These are phyloP conservation scores for Aspergillus sergii DNA, from an alignment of 2,329 filamentous ascomycete species.

Conservation along the genomic window DNA sequence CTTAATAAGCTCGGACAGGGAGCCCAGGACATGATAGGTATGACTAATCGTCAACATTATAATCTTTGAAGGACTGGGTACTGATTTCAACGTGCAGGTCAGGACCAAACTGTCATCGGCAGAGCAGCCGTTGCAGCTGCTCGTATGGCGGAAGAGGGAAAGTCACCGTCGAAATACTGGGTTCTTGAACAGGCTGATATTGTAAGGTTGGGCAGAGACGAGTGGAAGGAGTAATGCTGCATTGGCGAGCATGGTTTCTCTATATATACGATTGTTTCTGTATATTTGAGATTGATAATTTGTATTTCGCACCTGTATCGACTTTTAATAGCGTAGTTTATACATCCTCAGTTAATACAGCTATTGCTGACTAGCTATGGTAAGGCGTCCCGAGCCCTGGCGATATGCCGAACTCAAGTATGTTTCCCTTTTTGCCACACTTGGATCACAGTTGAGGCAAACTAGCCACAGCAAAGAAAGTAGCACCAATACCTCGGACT, in stretches of 20 bases:
- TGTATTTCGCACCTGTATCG: too few relatives aligned
- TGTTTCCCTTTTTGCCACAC: neutral
- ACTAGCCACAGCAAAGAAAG: fast-evolving
- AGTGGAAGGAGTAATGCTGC: constrained; percentile 31
- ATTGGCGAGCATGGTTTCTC: fast-evolving
- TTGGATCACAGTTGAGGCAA: fast-evolving
- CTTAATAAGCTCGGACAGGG: constrained; percentile 27
- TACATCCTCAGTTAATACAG: too few relatives aligned
- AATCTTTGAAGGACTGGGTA: neutral
- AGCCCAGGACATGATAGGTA: constrained; percentile 33
- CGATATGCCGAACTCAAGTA: neutral
- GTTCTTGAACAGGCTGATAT: constrained; percentile 32
- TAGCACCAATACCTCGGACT: neutral
- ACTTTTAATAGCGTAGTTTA: too few relatives aligned
- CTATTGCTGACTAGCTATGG: too few relatives aligned
- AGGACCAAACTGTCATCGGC: constrained; percentile 31
- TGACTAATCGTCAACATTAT: neutral
- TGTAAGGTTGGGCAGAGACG: constrained; percentile 30
- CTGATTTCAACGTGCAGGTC: constrained; percentile 22
- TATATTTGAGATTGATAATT: too few relatives aligned
- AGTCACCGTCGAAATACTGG: constrained; percentile 34
- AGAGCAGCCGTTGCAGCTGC: constrained; percentile 33
- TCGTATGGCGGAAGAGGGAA: constrained; percentile 27
- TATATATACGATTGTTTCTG: too few relatives aligned
- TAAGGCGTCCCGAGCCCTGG: too few relatives aligned